These are phyloP conservation scores for Ligustrum vulgare DNA, from an alignment of 257 asterid genomes.

Conservation along the genomic window DNA sequence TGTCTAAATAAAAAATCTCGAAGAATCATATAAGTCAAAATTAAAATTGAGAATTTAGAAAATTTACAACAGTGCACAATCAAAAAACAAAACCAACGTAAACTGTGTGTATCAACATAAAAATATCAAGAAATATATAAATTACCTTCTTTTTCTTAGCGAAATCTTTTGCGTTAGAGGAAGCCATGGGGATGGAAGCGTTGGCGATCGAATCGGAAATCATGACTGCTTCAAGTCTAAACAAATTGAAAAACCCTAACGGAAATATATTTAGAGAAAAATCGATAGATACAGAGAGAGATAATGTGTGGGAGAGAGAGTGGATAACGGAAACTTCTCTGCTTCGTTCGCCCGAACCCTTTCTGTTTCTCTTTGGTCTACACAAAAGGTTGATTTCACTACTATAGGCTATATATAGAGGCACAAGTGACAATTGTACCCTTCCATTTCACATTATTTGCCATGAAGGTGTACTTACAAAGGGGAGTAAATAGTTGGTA, in stretches of 20 bases:
- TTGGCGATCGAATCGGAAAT: slow-evolving; percentile 71
- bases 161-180: slow-evolving; percentile 71
- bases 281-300: slow-evolving; percentile 32
- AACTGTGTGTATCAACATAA: not conserved
- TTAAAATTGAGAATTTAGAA: not conserved
- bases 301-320: not conserved
- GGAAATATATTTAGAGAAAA: slow-evolving; percentile 23
- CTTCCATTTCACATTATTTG: slow-evolving; percentile 7
- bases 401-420: not conserved
- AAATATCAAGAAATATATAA: slow-evolving; percentile 13
- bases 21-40: not conserved
- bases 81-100: not conserved
- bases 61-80: not conserved
- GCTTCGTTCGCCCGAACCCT: slow-evolving; percentile 36
- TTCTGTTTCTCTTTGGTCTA: slow-evolving; percentile 17
- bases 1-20: not conserved
- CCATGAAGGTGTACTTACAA: not conserved
- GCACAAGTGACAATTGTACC: slow-evolving; percentile 5
- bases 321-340: slow-evolving; percentile 49
- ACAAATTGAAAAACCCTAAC: slow-evolving; percentile 57
- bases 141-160: slow-evolving; percentile 79
- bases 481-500: not conserved
- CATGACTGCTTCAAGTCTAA: slow-evolving; percentile 52
- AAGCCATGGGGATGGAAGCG: slow-evolving; percentile 54
- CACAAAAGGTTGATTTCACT: slow-evolving; percentile 20